Evolutionary conservation across 106 monocot genomes (phyloP).

Genomic region (Phalaenopsis aphrodite): DNA sequence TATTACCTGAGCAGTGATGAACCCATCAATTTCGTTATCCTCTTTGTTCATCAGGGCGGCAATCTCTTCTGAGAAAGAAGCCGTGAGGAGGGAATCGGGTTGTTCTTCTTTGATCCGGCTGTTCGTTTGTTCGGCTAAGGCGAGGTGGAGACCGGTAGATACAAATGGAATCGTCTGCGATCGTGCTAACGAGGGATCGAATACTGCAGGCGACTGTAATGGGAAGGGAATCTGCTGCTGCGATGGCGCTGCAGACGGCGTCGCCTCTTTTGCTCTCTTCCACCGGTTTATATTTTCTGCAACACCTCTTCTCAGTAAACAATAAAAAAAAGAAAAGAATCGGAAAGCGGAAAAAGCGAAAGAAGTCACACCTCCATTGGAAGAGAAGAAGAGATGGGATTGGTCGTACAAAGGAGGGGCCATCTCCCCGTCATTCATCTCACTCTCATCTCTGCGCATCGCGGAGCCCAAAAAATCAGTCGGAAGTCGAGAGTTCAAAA

Average conservation of each 20-base stretch:
- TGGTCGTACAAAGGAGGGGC: constrained; percentile 18
- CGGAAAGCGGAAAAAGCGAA: neutral
- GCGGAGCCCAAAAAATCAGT: neutral
- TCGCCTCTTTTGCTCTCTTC: constrained; percentile 31
- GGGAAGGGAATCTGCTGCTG: constrained; percentile 3
- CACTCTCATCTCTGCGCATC: constrained; percentile 16
- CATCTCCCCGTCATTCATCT: constrained; percentile 18
- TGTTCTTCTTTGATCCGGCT: constrained; percentile 12
- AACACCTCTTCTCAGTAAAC: neutral
- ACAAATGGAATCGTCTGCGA: constrained; percentile 14
- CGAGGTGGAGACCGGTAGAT: constrained; percentile 66
- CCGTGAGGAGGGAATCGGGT: neutral
- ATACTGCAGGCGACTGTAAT: constrained; percentile 4
- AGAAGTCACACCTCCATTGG: constrained; percentile 16
- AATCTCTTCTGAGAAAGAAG: constrained; percentile 21
- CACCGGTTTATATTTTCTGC: constrained; percentile 13
- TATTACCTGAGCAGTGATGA: constrained; percentile 31
- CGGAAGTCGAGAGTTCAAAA: neutral
- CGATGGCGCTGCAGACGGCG: neutral
- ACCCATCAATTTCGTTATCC: constrained; percentile 40
- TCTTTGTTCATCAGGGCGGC: constrained; percentile 36
- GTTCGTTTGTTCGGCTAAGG: constrained; percentile 24
- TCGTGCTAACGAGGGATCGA: constrained; percentile 9
- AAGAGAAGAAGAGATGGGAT: constrained; percentile 13
- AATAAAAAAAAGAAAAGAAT: neutral